Evolutionary conservation across 148 eudicot species (phyloP).

Genomic region (Salicornia ramosissima): DNA sequence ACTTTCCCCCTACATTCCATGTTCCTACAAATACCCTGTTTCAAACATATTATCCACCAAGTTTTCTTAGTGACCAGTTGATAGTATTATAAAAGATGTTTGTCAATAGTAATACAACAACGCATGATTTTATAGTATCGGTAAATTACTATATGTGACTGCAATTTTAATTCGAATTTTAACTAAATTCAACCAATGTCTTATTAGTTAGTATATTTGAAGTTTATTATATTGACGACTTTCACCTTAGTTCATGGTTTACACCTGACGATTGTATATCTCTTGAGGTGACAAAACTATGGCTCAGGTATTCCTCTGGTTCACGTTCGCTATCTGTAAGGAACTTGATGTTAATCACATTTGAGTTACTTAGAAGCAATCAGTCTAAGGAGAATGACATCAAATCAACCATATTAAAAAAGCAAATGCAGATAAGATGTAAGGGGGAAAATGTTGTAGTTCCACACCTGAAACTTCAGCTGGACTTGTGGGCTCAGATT

Average conservation of each 20-base stretch:
- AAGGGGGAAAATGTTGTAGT: neutral
- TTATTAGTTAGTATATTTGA: neutral
- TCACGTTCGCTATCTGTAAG: slow-evolving; percentile 47
- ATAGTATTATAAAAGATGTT: no score
- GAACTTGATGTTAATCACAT: neutral
- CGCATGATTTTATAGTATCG: no score
- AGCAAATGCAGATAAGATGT: neutral
- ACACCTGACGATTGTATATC: slow-evolving; percentile 32
- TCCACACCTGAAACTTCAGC: slow-evolving; percentile 49
- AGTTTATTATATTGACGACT: neutral
- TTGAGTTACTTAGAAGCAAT: neutral
- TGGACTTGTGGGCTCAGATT: slow-evolving; percentile 30
- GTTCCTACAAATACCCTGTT: slow-evolving; percentile 57
- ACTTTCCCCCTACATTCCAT: slow-evolving; percentile 67
- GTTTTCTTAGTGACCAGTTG: neutral
- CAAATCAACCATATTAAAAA: neutral
- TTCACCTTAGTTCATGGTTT: slow-evolving; percentile 54
- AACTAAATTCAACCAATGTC: no score
- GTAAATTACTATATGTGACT: no score
- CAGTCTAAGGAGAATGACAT: neutral
- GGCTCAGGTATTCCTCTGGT: slow-evolving; percentile 35
- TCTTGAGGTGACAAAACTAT: slow-evolving; percentile 28
- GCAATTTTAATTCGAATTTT: no score
- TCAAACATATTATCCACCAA: slow-evolving; percentile 11
- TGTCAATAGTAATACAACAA: no score